These are phyloP conservation scores for Phalaenopsis hybrid DNA, from an alignment of 116 monocot genomes.

Conservation along the genomic window DNA sequence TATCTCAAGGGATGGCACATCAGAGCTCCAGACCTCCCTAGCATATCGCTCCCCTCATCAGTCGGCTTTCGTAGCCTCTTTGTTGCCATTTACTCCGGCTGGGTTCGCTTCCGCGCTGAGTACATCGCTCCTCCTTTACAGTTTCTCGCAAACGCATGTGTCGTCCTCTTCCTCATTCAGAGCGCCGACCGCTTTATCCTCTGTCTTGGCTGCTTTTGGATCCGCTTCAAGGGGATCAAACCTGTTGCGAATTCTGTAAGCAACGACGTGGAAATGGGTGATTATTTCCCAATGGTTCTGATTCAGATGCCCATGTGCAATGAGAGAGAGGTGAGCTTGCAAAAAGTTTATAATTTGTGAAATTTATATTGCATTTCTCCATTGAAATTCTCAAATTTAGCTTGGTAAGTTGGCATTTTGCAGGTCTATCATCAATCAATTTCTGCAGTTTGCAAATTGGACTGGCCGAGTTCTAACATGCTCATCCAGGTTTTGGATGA, in stretches of 20 bases:
- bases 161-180: slow-evolving; percentile 65
- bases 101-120: slow-evolving; percentile 56
- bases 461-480: slow-evolving; percentile 69
- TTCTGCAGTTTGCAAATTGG: slow-evolving; percentile 62
- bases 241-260: slow-evolving; percentile 26
- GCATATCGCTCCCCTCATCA: slow-evolving; percentile 20
- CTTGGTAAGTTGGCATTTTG: neutral
- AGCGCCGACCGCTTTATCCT: slow-evolving; percentile 55
- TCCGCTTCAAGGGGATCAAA: slow-evolving; percentile 69
- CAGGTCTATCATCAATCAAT: slow-evolving; percentile 92
- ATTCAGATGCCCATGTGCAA: slow-evolving; percentile 95
- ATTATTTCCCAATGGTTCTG: slow-evolving; percentile 66
- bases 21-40: slow-evolving; percentile 33
- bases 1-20: slow-evolving; percentile 72
- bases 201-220: slow-evolving; percentile 77
- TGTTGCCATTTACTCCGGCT: slow-evolving; percentile 44
- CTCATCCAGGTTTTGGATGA: slow-evolving; percentile 84
- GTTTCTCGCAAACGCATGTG: slow-evolving; percentile 54
- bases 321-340: slow-evolving; percentile 62
- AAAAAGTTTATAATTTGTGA: neutral
- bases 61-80: slow-evolving; percentile 30
- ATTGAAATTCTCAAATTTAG: neutral
- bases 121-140: slow-evolving; percentile 69
- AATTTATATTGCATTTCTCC: neutral
- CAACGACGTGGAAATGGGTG: slow-evolving; percentile 30